Evolutionary conservation across 495 filamentous ascomycete genomes (phyloP), one percentile per base, ranked within the genome.

Genomic region (Chlorociboria aeruginascens): DNA sequence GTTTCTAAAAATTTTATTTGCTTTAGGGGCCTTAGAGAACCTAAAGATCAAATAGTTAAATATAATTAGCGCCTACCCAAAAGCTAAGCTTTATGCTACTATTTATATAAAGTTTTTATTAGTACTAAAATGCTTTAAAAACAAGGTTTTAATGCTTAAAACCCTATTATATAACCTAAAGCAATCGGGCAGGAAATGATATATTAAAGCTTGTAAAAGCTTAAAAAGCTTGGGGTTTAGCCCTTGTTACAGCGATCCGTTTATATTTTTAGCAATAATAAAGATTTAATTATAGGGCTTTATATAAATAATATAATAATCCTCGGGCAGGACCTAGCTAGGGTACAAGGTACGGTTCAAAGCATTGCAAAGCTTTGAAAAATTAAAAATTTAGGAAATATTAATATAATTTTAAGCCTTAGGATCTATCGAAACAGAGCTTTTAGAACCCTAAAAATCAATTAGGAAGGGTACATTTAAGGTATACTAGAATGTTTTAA

Each of bases 291-390:
- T 14, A 46, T 46, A 46, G 43, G 43, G 43, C 43, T 46, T 0
- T 46, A 46, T 37, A 20, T 46, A 2, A 17, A 46, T 8, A 17
- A 46, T 46, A 46, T 46, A 14, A 4, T 46, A 36, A 8, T 46
- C 31, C 43, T 46, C 28, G 43, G 43, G 3, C 0, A 3, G 0
- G n/a, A 37, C 10, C 10, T 37, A 35, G 12, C 17, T 31, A 33
- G 32, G 14, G 31, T 46, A 8, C 32, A 46, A 16, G 20, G 13
- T 12, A 31, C 31, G 10, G 37, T 46, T 29, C 3, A 35, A 4
- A 8, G 31, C 3, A 46, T 46, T 17, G 14, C 31, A 6, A 8
- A 1, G 12, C 3, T 46, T 1, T 46, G 32, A 33, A 33, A 46
- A 14, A 46, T 46, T 13, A 46, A 46, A 33, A 33, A 46, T 36